Evolutionary conservation across 2,329 filamentous ascomycete genomes (phyloP).

Genomic region (Neopestalotiopsis rosae): DNA sequence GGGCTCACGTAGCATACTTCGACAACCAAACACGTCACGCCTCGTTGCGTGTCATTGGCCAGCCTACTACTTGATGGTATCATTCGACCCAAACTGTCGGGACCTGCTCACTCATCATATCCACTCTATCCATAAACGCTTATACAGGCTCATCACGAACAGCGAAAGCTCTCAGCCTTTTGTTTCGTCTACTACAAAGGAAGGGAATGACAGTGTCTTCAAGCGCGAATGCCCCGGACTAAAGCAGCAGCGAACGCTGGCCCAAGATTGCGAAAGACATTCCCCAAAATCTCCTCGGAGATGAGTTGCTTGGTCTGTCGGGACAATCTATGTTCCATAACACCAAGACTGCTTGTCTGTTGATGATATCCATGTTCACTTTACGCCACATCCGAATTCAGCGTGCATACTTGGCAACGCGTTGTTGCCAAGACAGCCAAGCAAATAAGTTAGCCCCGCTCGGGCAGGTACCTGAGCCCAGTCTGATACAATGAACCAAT

Average conservation of each 20-base stretch:
- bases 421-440: conserved; percentile 5
- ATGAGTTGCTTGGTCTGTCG: neutral
- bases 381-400: neutral
- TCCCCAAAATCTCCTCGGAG: neutral
- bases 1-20: neutral
- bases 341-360: neutral
- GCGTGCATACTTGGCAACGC: neutral
- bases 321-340: neutral
- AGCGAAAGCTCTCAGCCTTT: neutral
- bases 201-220: too few relatives aligned
- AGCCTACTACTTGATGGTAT: neutral
- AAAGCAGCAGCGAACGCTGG: too few relatives aligned
- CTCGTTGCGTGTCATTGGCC: neutral
- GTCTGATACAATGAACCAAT: conserved; percentile 1
- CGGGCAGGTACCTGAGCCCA: conserved; percentile 3
- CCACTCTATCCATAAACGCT: neutral
- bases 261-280: neutral
- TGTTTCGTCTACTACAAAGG: neutral
- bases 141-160: neutral
- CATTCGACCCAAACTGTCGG: neutral
- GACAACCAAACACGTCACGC: too few relatives aligned
- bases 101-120: neutral
- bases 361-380: neutral
- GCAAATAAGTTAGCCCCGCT: conserved; percentile 12
- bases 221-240: too few relatives aligned